Conservation (phyloP, 306 rosid species). For the Carpinus viminea region DNA sequence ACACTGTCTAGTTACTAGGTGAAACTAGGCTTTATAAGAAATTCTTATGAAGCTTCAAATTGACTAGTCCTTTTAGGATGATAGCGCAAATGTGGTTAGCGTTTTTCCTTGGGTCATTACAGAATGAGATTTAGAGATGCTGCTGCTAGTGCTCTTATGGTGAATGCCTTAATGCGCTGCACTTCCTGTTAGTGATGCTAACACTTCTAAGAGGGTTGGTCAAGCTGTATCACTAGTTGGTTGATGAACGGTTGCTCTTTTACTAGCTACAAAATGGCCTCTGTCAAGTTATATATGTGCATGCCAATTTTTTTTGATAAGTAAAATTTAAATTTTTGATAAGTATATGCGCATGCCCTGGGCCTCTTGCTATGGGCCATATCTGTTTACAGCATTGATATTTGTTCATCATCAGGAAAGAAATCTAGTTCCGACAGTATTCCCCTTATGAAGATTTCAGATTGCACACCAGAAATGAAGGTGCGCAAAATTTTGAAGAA, state of each 20-base stretch:
- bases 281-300: neutral
- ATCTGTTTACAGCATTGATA: constrained; percentile 10
- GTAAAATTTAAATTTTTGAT: no score
- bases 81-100: no score
- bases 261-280: neutral
- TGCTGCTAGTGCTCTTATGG: neutral
- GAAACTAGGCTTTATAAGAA: no score
- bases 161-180: neutral
- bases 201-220: neutral
- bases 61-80: no score
- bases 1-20: no score
- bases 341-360: no score
- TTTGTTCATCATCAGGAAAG: constrained; percentile 32
- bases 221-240: neutral
- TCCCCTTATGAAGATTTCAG: constrained; percentile 27
- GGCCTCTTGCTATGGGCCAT: neutral
- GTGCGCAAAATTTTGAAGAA: constrained; percentile 28
- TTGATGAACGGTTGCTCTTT: constrained; percentile 4
- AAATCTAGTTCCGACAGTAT: constrained; percentile 23
- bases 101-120: no score
- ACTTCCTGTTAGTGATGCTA: neutral
- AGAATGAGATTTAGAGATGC: no score
- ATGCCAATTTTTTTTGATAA: no score
- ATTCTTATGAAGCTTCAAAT: no score
- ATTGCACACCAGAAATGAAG: constrained; percentile 39